Evolutionary conservation across 805 yeast species (phyloP), one percentile per base, ranked within the genome.

Genomic region (Groenewaldozyma tartarivorans): DNA sequence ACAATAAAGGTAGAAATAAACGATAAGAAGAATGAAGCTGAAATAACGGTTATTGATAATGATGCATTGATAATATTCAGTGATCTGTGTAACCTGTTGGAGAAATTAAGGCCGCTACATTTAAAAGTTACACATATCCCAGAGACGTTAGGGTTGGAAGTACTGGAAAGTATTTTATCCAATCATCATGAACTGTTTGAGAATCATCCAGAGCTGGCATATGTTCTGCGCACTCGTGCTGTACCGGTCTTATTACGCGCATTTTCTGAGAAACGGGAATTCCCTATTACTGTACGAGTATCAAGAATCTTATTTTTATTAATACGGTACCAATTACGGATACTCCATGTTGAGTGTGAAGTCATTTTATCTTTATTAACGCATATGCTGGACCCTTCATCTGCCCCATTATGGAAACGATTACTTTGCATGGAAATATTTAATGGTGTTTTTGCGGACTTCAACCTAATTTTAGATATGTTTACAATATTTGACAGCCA

Each of bases 241-340:
- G 79, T 84, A 2, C 97, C 97, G 0, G 68, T 85, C 6, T 62
- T 90, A 16, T 62, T 92, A 18, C 63, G 92, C 33, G 71, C 77
- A 27, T 70, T 87, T 37, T 69, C 85, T 11, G 69, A 69, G 18
- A 61, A 68, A 16, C 68, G 68, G 30, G 78, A 72, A 27, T 90
- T 87, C 53, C 69, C 94, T 0, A 68, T 80, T 11, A 73, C 77
- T 37, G 80, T 83, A 1, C 70, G 97, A 48, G 81, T 84, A 4
- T 74, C 85, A 33, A 70, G 97, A 39, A 69, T 87, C 6, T 69
- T 85, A 13, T 68, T 71, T 30, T 63, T 86, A 3, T 56, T 90
- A 33, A 59, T 87, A 4, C 64, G 73, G 26, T 76, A 78, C 20
- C 83, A 77, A 49, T 66, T 87, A 17, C 60, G 68, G 0, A 69